These are phyloP conservation scores for Spinellus fusiger DNA, from an alignment of 192 early-diverging fungal species.

Conservation along the genomic window DNA sequence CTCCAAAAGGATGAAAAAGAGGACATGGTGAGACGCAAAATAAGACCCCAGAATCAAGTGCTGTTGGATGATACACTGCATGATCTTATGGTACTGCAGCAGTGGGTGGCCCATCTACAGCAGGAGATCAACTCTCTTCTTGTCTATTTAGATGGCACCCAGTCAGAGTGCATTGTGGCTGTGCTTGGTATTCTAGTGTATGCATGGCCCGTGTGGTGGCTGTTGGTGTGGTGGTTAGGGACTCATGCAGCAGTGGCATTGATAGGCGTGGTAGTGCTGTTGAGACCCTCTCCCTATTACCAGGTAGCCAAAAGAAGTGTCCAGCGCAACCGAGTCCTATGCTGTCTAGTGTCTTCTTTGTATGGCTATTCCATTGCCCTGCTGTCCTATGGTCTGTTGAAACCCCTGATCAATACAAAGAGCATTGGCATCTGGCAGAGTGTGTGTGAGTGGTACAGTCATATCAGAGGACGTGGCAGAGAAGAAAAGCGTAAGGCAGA, in stretches of 20 bases:
- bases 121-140: background rate
- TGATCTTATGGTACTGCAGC: slow-evolving; percentile 13
- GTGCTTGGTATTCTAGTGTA: slow-evolving; percentile 12
- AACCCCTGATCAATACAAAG: background rate
- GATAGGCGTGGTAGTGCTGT: slow-evolving; percentile 2
- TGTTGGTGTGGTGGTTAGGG: slow-evolving; percentile 6
- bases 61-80: slow-evolving; percentile 28
- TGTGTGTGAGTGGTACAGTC: slow-evolving; percentile 1
- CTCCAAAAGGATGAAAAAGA: no score
- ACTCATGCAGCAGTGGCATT: slow-evolving; percentile 6
- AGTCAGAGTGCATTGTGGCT: slow-evolving; percentile 11
- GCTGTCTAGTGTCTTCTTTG: background rate
- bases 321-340: background rate
- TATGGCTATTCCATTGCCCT: background rate
- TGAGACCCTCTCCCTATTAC: slow-evolving; percentile 15
- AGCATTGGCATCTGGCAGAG: background rate
- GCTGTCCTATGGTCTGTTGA: background rate
- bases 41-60: slow-evolving; percentile 14
- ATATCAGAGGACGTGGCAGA: slow-evolving; percentile 12
- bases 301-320: background rate
- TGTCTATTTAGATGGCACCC: slow-evolving; percentile 16
- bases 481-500: slow-evolving; percentile 11
- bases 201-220: slow-evolving; percentile 13
- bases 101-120: background rate
- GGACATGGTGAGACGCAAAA: slow-evolving; percentile 18